Base-by-base conservation (phyloP, 768 basidiomycete species). In the Epithele typhae region DNA sequence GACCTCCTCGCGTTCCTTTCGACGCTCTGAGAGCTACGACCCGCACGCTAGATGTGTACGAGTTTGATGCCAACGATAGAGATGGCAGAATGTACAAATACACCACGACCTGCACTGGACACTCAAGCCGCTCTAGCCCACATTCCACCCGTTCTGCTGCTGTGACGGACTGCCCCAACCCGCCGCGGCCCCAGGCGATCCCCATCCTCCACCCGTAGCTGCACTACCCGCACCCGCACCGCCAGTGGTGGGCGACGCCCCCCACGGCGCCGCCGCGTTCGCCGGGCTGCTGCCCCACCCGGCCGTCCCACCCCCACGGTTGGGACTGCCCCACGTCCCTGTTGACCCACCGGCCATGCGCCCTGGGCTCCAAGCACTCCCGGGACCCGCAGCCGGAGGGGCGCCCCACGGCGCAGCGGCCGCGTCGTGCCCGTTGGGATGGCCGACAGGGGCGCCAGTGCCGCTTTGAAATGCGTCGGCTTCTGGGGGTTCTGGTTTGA, bases 401-500 rank as follows among this genome's bases (percentile, higher is more conserved):
- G 8, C 27, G 27, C 27, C 27, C 7, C 8, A 7, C 8, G 8
- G 8, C 27, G 27, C 8, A 6, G 35, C 35, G 15, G 57, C 41
- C 12, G 52, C 50, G 17, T 43, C 44, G 36, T 38, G 25, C 21
- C 49, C 45, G 39, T 47, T 52, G n/a, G 47, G 25, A 19, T 46
- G 43, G 9, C 39, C 47, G 14, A 40, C 37, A 12, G 45, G 46
- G 5, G 46, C 25, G 2, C 23, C 50, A 9, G 47, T 70, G 47
- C 65, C 69, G 32, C 60, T 63, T 1, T 71, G 59, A 14, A 79
- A 63, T 47, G 72, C 66, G 48, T 83, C 82, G 30, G 77, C 61
- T 34, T 87, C 65, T 25, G 58, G 56, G 3, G 58, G 52, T 24
- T 58, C 62, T 5, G 59, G 37, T 25, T 90, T 88, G 11, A 91